These are phyloP conservation scores for Parascedosporium putredinis DNA, from an alignment of 2,329 filamentous ascomycete genomes.

Conservation along the genomic window DNA sequence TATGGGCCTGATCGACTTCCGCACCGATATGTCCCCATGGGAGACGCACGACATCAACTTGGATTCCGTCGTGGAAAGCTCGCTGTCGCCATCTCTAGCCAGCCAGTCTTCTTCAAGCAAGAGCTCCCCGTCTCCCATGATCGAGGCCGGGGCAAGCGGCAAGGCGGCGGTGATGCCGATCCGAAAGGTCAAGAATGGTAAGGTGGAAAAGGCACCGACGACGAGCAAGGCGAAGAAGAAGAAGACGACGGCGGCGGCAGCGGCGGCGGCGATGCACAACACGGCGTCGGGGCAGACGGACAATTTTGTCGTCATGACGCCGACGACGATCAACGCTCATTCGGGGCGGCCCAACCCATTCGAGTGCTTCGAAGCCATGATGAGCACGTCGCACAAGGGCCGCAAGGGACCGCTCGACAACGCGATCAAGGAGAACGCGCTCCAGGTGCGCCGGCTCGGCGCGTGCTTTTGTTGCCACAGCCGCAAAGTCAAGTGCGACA, in stretches of 20 bases:
- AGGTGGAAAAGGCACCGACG: conserved; percentile 39
- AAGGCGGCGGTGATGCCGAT: conserved; percentile 15
- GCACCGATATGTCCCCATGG: neutral
- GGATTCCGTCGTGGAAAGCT: neutral
- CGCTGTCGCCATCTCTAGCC: neutral
- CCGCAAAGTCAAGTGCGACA: conserved; percentile 49
- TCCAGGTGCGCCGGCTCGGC: conserved; percentile 41
- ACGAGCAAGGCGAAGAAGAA: too few relatives aligned
- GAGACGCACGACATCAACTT: neutral
- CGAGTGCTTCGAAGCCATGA: conserved; percentile 40
- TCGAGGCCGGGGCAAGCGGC: neutral
- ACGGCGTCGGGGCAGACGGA: conserved; percentile 21
- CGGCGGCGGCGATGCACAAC: too few relatives aligned
- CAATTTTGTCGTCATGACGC: conserved; percentile 46
- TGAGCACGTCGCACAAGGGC: conserved; percentile 41
- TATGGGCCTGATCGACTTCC: neutral
- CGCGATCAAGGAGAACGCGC: conserved; percentile 42
- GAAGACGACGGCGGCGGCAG: neutral
- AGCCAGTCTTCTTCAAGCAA: neutral
- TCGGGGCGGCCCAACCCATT: conserved; percentile 39
- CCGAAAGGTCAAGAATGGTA: conserved; percentile 31
- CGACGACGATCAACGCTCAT: conserved; percentile 40
- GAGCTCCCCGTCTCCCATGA: neutral
- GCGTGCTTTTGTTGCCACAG: conserved; percentile 51
- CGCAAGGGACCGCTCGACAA: conserved; percentile 45